phyloP scores from a whole-genome alignment of 495 filamentous ascomycete species.

The Parmelia sp. region DNA sequence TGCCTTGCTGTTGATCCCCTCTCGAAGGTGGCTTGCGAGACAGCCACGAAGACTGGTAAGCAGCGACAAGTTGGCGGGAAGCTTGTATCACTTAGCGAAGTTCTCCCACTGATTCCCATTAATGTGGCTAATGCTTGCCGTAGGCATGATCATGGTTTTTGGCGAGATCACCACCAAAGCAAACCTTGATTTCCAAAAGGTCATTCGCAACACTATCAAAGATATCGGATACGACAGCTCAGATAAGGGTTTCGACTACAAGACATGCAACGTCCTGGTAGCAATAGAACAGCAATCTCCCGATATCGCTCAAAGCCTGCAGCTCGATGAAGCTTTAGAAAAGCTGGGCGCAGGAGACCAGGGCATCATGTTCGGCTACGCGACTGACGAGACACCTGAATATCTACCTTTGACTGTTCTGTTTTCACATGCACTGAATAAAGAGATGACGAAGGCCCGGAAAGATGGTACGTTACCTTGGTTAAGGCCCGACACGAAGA shows the following conservation, averaged over 20 bases:
- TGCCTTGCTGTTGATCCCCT: slow-evolving; percentile 89
- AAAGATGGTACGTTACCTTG: slow-evolving; percentile 82
- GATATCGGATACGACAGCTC: slow-evolving; percentile 98
- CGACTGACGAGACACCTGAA: slow-evolving; percentile 97
- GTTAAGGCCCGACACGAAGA: slow-evolving; percentile 98
- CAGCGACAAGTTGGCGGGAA: not conserved
- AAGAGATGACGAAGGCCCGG: slow-evolving; percentile 81
- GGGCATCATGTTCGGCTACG: slow-evolving; percentile 99
- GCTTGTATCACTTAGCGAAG: not conserved
- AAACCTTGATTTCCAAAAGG: slow-evolving; percentile 91
- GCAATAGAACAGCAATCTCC: slow-evolving; percentile 99
- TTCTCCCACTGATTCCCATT: slow-evolving; percentile 12
- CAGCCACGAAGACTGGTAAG: slow-evolving; percentile 91
- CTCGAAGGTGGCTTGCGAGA: slow-evolving; percentile 97
- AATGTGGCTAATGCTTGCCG: slow-evolving; percentile 7
- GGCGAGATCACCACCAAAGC: slow-evolving; percentile 99
- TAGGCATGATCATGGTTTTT: slow-evolving; percentile 97
- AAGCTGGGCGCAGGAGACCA: slow-evolving; percentile 98
- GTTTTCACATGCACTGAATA: slow-evolving; percentile 92
- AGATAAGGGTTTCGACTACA: slow-evolving; percentile 98
- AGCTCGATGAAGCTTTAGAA: slow-evolving; percentile 94
- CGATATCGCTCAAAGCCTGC: slow-evolving; percentile 96
- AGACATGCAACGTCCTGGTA: slow-evolving; percentile 96
- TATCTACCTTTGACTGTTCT: slow-evolving; percentile 88
- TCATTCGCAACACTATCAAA: slow-evolving; percentile 92